Base-by-base conservation (phyloP, 306 rosid genomes). In the Purshia tridentata region DNA sequence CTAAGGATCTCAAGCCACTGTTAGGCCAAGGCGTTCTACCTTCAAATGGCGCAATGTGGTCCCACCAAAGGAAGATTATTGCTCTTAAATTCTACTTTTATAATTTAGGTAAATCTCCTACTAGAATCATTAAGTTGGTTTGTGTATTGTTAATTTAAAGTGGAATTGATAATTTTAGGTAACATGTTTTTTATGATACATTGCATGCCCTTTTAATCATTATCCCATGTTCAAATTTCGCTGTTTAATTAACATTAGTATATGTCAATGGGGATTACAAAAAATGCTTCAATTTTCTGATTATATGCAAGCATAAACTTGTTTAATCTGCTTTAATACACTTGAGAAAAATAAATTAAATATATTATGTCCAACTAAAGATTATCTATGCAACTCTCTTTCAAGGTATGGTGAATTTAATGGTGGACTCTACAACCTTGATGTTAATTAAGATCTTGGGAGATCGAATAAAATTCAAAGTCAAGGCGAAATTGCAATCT, bases 361-460 rank as follows among this genome's bases (percentile, higher is more conserved):
- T n/a, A n/a, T n/a, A n/a, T n/a, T n/a, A n/a, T n/a, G n/a, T n/a
- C n/a, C n/a, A n/a, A n/a, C n/a, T n/a, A n/a, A 8, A 45, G 7
- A 42, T 42, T 4, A 42, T 42, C 4, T 42, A 7, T 56, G 65
- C 18, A 59, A 29, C 19, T 42, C 44, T 9, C 20, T 67, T 49
- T 76, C 18, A 55, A 90, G 87, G 79, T 16, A 84, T 84, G 91
- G 70, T 86, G 15, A 65, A 76, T 35, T 49, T 86, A 72, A 84
- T 90, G 72, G 79, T 90, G 64, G 91, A 90, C 11, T 86, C 83
- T 5, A 76, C 87, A 41, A 76, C 61, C 66, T 56, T n/a, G 52
- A 42, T 69, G 69, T n/a, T n/a, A n/a, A n/a, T 22, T 90, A 52
- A 83, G 51, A 46, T 70, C 73, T 40, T 88, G 93, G 96, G 91